A percentile compares a stretch with the other conserved stretches of the same genome.
These are phyloP conservation scores for Nitzschia inconspicua DNA, from an alignment of 108 stramenopile genomes.

Conservation along the genomic window DNA sequence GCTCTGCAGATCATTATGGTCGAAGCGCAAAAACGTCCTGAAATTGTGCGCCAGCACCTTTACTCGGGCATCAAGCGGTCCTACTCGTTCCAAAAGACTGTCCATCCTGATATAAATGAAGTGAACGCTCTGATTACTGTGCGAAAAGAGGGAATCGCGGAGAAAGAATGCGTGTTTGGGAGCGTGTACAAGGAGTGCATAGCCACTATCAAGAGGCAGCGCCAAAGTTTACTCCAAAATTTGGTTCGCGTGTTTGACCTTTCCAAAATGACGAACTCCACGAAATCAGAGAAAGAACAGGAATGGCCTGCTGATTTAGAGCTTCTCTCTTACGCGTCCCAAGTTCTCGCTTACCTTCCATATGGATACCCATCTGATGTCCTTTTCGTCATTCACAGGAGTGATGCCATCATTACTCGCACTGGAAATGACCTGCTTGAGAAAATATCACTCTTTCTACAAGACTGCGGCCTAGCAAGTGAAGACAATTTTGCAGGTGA, in stretches of 20 bases:
- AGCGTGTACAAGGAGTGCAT: constrained; percentile 76
- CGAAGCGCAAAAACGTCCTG: constrained; percentile 86
- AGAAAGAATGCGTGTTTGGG: constrained; percentile 78
- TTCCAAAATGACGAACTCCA: not conserved
- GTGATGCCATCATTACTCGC: constrained; percentile 52
- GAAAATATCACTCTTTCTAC: constrained; percentile 55
- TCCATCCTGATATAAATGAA: constrained; percentile 44
- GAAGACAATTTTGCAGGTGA: constrained; percentile 46
- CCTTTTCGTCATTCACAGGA: constrained; percentile 69
- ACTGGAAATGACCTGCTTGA: constrained; percentile 59
- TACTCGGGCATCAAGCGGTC: constrained; percentile 74
- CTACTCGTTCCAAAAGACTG: constrained; percentile 64
- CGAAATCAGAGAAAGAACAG: constrained; percentile 11
- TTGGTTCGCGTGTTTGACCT: constrained; percentile 45
- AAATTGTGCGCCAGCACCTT: constrained; percentile 78
- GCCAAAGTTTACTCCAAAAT: constrained; percentile 63
- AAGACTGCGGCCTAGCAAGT: constrained; percentile 36
- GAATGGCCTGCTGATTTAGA: constrained; percentile 32
- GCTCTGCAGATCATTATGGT: constrained; percentile 66
- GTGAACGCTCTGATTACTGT: constrained; percentile 62
- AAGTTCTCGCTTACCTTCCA: constrained; percentile 79
- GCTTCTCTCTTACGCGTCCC: constrained; percentile 65
- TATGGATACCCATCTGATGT: constrained; percentile 71
- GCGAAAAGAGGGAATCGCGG: constrained; percentile 19
- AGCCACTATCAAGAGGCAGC: constrained; percentile 57